Evolutionary conservation across 164 flowering plant genomes (phyloP).

Genomic region (Macadamia integrifolia): DNA sequence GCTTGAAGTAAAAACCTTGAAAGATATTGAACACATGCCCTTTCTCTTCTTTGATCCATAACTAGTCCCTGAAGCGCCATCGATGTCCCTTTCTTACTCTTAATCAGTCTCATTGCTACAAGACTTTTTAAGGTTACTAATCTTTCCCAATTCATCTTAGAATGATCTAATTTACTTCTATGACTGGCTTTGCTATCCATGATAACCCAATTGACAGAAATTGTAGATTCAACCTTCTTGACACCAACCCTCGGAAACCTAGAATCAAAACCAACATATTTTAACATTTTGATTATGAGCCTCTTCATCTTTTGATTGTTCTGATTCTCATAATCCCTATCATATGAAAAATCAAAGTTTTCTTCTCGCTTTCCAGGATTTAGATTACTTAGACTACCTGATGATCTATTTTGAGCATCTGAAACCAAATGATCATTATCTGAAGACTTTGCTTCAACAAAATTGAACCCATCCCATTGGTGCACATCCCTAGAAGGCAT

Average conservation of each 20-base stretch:
- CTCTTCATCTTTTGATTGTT: slow-evolving; percentile 15
- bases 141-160: no score
- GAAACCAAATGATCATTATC: slow-evolving; percentile 55
- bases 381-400: slow-evolving; percentile 21
- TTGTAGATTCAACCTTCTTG: slow-evolving; percentile 31
- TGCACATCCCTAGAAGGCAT: slow-evolving; percentile 73
- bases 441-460: slow-evolving; percentile 49
- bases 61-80: no score
- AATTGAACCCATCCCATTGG: slow-evolving; percentile 30
- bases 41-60: no score
- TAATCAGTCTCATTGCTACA: no score
- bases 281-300: slow-evolving; percentile 22
- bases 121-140: no score
- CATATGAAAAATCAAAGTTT: slow-evolving; percentile 4
- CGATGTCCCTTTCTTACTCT: no score
- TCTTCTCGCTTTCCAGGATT: slow-evolving; percentile 13
- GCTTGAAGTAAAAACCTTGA: no score
- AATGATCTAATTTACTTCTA: no score
- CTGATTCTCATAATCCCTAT: slow-evolving; percentile 15
- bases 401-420: slow-evolving; percentile 40
- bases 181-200: slow-evolving; percentile 9
- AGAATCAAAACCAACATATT: slow-evolving; percentile 26
- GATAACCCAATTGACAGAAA: slow-evolving; percentile 13
- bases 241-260: slow-evolving; percentile 22
- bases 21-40: no score